phyloP scores from a whole-genome alignment of 2,329 filamentous ascomycete species.

The Dothistroma septosporum region DNA sequence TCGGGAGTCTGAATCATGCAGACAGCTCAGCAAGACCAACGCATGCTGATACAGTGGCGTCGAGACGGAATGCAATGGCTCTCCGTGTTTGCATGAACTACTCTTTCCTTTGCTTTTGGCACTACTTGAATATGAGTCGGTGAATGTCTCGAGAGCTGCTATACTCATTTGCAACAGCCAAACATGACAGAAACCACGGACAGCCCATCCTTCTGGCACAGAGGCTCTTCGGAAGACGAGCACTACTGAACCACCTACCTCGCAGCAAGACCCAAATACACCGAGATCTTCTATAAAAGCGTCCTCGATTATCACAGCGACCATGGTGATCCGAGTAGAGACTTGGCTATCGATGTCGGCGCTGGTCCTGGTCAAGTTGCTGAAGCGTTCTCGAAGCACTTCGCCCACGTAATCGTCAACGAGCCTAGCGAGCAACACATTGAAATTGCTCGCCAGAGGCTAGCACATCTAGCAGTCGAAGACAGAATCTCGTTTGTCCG shows the following conservation, averaged over 20 bases:
- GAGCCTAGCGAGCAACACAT: not conserved
- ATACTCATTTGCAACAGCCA: not conserved
- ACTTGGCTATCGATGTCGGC: not conserved
- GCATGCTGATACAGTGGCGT: no score
- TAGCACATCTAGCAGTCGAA: not conserved
- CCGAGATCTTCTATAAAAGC: not conserved
- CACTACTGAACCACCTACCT: slow-evolving; percentile 1
- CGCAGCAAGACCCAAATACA: not conserved
- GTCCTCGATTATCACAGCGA: not conserved
- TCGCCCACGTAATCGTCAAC: not conserved
- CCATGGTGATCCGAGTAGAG: not conserved
- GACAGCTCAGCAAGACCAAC: no score
- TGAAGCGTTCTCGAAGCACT: not conserved
- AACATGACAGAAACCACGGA: not conserved
- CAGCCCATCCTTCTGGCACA: not conserved
- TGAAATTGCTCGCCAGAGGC: not conserved
- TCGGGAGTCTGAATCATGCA: no score
- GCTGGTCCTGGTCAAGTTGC: not conserved
- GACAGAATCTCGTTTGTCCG: not conserved
- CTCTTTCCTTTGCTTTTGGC: no score
- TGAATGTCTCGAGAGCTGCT: no score
- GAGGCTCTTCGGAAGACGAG: not conserved
- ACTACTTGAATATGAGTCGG: no score
- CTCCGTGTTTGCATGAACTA: no score
- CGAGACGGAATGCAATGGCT: no score